Evolutionary conservation across 1,139 yeast species (phyloP).

Genomic region (Kodamaea suecica): DNA sequence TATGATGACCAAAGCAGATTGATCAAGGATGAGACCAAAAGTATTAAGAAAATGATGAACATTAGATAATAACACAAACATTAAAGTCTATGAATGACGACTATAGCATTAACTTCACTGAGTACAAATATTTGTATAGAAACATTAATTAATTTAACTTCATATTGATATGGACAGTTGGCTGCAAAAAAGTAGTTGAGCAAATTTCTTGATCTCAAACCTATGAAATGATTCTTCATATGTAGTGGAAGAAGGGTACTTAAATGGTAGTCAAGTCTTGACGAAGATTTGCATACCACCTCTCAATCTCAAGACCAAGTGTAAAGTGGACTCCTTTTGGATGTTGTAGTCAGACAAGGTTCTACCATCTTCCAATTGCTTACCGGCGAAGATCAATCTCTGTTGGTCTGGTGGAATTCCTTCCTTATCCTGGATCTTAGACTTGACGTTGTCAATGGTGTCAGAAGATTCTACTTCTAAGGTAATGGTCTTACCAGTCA

Average conservation of each 20-base stretch:
- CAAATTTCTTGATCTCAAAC: too few species aligned
- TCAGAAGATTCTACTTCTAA: constrained; percentile 71
- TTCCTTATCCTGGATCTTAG: constrained; percentile 53
- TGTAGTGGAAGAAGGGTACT: too few species aligned
- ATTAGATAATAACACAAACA: constrained; percentile 12
- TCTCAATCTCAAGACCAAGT: constrained; percentile 36
- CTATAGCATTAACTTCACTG: too few species aligned
- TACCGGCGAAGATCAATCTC: constrained; percentile 57
- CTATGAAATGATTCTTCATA: too few species aligned
- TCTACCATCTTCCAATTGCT: constrained; percentile 65
- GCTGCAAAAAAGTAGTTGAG: neutral
- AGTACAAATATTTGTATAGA: too few species aligned
- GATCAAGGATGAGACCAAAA: constrained; percentile 13
- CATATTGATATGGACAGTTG: neutral
- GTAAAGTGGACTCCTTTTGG: constrained; percentile 89
- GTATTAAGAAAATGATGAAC: constrained; percentile 18
- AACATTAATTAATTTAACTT: constrained; percentile 3
- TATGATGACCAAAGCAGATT: constrained; percentile 19
- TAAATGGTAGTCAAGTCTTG: constrained; percentile 62
- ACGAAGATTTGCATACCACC: constrained; percentile 48
- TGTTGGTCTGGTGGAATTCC: constrained; percentile 55
- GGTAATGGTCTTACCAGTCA: constrained; percentile 71
- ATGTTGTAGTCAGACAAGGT: constrained; percentile 76
- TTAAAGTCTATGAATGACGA: too few species aligned
- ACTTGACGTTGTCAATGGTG: constrained; percentile 63